A percentile compares a stretch with the other conserved stretches of the same genome.
Evolutionary conservation across 805 yeast genomes (phyloP).

Genomic region (Yarrowia phangngaensis): DNA sequence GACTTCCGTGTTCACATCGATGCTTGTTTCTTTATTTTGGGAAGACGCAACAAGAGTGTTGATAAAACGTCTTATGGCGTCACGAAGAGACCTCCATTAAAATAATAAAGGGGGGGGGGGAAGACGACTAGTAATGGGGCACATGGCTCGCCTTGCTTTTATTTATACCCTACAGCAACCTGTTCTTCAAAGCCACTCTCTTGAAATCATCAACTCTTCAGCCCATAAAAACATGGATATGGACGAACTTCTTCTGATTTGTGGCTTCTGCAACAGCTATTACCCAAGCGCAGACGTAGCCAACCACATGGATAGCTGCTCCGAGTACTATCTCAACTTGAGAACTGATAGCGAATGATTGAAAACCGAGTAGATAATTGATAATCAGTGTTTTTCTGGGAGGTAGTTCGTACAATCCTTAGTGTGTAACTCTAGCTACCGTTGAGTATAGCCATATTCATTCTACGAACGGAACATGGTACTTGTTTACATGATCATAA

Average conservation of each 20-base stretch:
- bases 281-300: conserved; percentile 1
- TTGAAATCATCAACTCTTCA: not conserved
- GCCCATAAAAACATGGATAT: not conserved
- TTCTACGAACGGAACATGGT: no score
- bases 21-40: conserved; percentile 6
- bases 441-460: no score
- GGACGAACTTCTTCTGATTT: not conserved
- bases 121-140: no score
- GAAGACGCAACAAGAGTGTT: conserved; percentile 3
- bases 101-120: no score
- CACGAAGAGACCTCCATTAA: no score
- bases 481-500: not conserved
- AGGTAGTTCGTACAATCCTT: no score
- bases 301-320: conserved; percentile 1
- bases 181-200: conserved; percentile 1
- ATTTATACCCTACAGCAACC: not conserved
- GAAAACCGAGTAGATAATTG: no score
- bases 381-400: no score
- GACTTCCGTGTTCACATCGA: conserved; percentile 8
- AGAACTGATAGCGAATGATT: no score
- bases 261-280: conserved; percentile 20
- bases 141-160: no score
- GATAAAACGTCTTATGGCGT: not conserved
- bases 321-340: conserved; percentile 20
- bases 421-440: no score